Percentiles rank a stretch among this genome's conserved stretches.
Evolutionary conservation across 2,329 filamentous ascomycete species (phyloP).

Genomic region (Macrophomina pseudophaseolina): DNA sequence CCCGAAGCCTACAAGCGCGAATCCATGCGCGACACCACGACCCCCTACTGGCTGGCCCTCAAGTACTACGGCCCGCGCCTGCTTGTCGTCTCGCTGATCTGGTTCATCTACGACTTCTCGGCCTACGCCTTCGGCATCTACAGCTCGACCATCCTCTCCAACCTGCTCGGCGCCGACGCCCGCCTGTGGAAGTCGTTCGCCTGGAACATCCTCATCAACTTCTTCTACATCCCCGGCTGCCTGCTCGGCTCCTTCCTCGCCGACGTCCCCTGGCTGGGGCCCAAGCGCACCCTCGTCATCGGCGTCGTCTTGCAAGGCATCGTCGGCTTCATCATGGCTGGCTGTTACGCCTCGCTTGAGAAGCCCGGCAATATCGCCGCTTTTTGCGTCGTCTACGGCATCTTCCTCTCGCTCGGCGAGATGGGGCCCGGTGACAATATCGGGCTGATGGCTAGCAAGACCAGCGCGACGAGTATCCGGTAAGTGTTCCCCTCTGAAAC

Average conservation of each 20-base stretch:
- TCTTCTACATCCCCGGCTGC: constrained; percentile 87
- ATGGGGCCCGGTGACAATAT: constrained; percentile 91
- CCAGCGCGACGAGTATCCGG: constrained; percentile 81
- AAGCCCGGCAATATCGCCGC: constrained; percentile 69
- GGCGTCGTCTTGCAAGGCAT: constrained; percentile 76
- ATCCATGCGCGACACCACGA: constrained; percentile 53
- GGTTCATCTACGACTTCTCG: constrained; percentile 71
- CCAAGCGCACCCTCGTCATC: constrained; percentile 72
- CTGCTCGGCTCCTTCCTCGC: constrained; percentile 76
- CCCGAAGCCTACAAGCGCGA: constrained; percentile 59
- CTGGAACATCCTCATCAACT: constrained; percentile 86
- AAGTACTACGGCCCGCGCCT: constrained; percentile 62
- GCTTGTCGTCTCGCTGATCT: constrained; percentile 60
- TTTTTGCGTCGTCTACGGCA: constrained; percentile 79
- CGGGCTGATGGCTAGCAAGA: constrained; percentile 84
- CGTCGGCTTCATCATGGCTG: constrained; percentile 89
- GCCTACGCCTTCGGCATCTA: constrained; percentile 87
- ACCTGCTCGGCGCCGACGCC: constrained; percentile 63
- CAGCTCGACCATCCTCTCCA: constrained; percentile 73
- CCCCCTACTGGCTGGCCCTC: constrained; percentile 50
- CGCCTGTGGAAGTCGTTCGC: constrained; percentile 80
- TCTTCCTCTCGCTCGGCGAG: constrained; percentile 79
- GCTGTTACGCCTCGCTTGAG: constrained; percentile 73
- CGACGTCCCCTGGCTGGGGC: constrained; percentile 72
- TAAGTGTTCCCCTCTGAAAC: constrained; percentile 30